These are phyloP conservation scores for Sclerotinia nivalis DNA, from an alignment of 2,329 filamentous ascomycete species.

Conservation along the genomic window DNA sequence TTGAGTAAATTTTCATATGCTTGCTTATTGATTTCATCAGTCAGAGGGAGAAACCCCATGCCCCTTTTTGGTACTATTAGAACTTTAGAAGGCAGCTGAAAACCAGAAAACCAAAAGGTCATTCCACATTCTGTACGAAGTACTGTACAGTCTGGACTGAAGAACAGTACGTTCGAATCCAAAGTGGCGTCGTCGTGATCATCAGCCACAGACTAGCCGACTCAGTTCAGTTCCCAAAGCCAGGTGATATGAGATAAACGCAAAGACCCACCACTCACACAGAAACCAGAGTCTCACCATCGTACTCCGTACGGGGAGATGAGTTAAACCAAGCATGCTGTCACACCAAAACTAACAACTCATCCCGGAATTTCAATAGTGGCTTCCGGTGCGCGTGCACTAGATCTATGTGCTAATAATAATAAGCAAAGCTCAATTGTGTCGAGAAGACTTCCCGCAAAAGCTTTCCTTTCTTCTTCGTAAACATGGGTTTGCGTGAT, in stretches of 20 bases:
- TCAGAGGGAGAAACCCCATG: not conserved
- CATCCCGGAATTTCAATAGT: conserved; percentile 8
- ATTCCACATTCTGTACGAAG: not conserved
- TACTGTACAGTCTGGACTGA: not conserved
- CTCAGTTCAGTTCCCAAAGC: not conserved
- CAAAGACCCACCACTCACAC: not conserved
- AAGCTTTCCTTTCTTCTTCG: not conserved
- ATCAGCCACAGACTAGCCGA: not conserved
- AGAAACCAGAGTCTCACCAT: conserved; percentile 2
- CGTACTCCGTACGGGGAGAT: not conserved
- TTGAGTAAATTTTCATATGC: conserved; percentile 8
- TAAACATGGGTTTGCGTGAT: conserved; percentile 2
- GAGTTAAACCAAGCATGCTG: not conserved
- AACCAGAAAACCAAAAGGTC: not conserved
- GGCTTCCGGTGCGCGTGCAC: not conserved
- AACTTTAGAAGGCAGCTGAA: not conserved
- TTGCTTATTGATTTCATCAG: not conserved
- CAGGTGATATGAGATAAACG: not conserved
- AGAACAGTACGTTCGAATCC: not conserved
- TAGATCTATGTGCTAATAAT: not conserved
- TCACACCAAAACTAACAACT: conserved; percentile 11
- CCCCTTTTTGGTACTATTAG: not conserved
- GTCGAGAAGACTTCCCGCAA: not conserved
- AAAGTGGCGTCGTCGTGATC: not conserved
- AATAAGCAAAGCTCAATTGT: not conserved